Evolutionary conservation across 345 rosid species (phyloP), one percentile per base, ranked within the genome.

Genomic region (Ceriops decandra): DNA sequence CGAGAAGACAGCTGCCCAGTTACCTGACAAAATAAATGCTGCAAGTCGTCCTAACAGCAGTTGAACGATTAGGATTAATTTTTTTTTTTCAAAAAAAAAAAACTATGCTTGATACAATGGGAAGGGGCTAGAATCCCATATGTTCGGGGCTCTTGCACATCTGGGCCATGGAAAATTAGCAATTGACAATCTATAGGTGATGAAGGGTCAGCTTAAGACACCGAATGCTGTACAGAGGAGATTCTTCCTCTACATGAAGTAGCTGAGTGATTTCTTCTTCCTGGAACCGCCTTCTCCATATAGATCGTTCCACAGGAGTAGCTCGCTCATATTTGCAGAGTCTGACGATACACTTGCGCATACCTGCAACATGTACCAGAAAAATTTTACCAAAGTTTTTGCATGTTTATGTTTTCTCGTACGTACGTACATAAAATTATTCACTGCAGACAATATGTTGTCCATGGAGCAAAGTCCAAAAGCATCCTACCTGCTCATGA

Each of bases 281-380:
- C 98, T 91, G 1, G 99, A 88, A 67, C 99, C 98, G 47, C 99
- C 99, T 82, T 95, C 99, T 38, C 99, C 99, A 24, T 95, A 95
- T 51, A 95, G 64, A 53, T 95, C 98, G 36, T 95, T 95, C 99
- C 99, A 95, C 68, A 88, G 97, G 31, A 88, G 85, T 32, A 95
- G 90, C 76, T 95, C 99, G 47, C 80, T 92, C 97, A 92, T 95
- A 72, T 88, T 95, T 9, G 86, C 72, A 1, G 99, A 92, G 74
- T 95, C 99, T 1, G 97, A 85, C 20, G 98, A 88, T 24, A 95
- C 98, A 42, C 99, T 95, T 7, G 99, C 99, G 3, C 96, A 92
- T 31, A 95, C 99, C 99, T 95, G 81, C 72, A 77, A 21, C 2
- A 16, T 26, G 21, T 7, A 22, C 15, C 16, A 1, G 22, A 24